Percentiles rank a stretch among this genome's conserved stretches.
These are phyloP conservation scores for Westerdykella aurantiaca DNA, from an alignment of 2,329 filamentous ascomycete species.

Conservation along the genomic window DNA sequence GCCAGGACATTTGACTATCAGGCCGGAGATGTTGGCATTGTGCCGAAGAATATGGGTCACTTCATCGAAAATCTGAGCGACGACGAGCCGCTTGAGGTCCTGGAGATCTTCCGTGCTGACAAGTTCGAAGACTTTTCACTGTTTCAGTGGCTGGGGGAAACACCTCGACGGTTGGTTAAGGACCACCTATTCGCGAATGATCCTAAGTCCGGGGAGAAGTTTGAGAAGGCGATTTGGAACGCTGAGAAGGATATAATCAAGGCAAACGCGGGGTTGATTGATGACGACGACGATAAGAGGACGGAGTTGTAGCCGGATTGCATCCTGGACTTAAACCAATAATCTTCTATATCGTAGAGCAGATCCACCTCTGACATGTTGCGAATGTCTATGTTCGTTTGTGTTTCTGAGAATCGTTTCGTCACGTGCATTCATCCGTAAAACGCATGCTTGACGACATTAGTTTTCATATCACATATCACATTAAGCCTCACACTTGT, in stretches of 20 bases:
- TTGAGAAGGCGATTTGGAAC: constrained; percentile 56
- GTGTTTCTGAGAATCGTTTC: neutral
- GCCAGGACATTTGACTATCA: constrained; percentile 72
- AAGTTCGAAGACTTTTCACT: constrained; percentile 68
- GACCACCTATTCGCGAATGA: constrained; percentile 63
- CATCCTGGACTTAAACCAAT: too few relatives aligned
- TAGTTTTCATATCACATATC: constrained; percentile 8
- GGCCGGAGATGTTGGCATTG: constrained; percentile 70
- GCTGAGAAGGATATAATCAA: constrained; percentile 51
- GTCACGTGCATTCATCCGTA: constrained; percentile 4
- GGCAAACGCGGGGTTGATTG: constrained; percentile 17
- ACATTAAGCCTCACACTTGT: constrained; percentile 7
- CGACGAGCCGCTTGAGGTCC: constrained; percentile 67
- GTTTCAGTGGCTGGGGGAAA: constrained; percentile 65
- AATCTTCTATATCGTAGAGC: neutral
- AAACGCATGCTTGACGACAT: constrained; percentile 6
- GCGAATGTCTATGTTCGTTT: too few relatives aligned
- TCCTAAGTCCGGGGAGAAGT: constrained; percentile 55
- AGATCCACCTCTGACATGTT: neutral
- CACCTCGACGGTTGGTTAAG: constrained; percentile 58
- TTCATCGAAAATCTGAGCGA: constrained; percentile 74
- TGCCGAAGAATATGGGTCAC: constrained; percentile 70
- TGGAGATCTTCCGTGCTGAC: constrained; percentile 69
- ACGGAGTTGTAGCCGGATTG: constrained; percentile 10
- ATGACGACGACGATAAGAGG: constrained; percentile 18